Percentiles rank a stretch among this genome's conserved stretches.
phyloP scores from a whole-genome alignment of 2,329 filamentous ascomycete species.

The Arthrobotrys pseudoclavata region DNA sequence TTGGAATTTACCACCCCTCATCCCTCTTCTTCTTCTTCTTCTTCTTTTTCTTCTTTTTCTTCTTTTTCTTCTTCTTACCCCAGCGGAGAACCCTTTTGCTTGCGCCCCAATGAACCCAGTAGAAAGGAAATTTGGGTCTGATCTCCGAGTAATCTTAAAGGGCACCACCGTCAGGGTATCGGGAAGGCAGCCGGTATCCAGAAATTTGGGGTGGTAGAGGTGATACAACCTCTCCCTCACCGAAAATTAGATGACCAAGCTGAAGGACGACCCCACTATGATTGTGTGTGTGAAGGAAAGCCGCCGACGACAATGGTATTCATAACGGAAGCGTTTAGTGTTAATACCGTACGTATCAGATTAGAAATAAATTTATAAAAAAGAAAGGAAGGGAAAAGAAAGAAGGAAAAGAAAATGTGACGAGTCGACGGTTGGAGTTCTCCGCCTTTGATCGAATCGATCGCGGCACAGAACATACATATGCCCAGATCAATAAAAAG shows the following conservation, averaged over 20 bases:
- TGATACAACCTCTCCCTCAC: conserved; percentile 34
- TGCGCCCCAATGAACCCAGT: conserved; percentile 48
- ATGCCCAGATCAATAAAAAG: conserved; percentile 4
- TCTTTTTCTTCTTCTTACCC: not conserved
- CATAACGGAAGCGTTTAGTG: conserved; percentile 17
- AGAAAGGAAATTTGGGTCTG: conserved; percentile 61
- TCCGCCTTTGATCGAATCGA: conserved; percentile 9
- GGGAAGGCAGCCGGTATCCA: conserved; percentile 60
- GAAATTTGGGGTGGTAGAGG: conserved; percentile 58
- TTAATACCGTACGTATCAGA: conserved; percentile 3
- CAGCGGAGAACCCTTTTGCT: conserved; percentile 28
- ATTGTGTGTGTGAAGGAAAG: conserved; percentile 15
- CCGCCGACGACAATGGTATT: conserved; percentile 29
- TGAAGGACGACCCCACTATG: conserved; percentile 47
- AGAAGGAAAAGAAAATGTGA: conserved; percentile 20
- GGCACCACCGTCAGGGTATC: conserved; percentile 59
- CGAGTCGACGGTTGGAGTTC: conserved; percentile 25
- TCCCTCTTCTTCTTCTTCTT: not conserved
- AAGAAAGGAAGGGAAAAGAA: not conserved
- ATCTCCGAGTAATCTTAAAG: conserved; percentile 58
- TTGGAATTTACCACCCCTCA: not conserved
- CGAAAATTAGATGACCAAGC: conserved; percentile 56
- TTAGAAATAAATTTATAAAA: not conserved
- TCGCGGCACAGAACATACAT: conserved; percentile 20
- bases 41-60: not conserved